Evolutionary conservation across 441 rosid genomes (phyloP).

Genomic region (Melianthus villosus): DNA sequence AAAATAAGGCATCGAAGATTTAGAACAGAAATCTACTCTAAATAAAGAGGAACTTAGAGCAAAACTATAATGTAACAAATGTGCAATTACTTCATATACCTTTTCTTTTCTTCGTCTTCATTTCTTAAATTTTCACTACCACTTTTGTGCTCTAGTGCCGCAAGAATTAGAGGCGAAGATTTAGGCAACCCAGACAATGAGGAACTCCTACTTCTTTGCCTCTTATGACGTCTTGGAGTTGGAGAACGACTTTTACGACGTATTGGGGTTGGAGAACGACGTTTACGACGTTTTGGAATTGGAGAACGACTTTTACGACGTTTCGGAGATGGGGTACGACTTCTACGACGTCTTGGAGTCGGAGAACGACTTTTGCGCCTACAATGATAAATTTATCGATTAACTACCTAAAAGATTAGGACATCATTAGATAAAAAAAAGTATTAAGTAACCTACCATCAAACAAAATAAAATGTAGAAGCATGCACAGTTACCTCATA

Average conservation of each 20-base stretch:
- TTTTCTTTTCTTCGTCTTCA: conserved; percentile 78
- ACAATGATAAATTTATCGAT: conserved; percentile 26
- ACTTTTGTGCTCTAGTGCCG: conserved; percentile 44
- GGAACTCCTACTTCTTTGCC: conserved; percentile 67
- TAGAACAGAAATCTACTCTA: too few relatives aligned
- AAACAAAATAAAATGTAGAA: conserved; percentile 26
- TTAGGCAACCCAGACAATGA: conserved; percentile 46
- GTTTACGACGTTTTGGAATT: conserved; percentile 33
- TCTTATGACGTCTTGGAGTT: conserved; percentile 53
- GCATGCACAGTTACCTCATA: conserved; percentile 80
- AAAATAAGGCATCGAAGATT: too few relatives aligned
- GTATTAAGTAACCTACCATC: conserved; percentile 27
- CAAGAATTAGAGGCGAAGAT: conserved; percentile 55
- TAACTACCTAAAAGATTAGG: conserved; percentile 12
- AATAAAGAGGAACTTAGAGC: too few relatives aligned
- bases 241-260: conserved; percentile 55
- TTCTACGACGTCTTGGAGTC: too few relatives aligned
- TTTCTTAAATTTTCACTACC: conserved; percentile 49
- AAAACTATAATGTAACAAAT: too few relatives aligned
- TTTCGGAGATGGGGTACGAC: conserved; percentile 63
- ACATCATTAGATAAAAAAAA: conserved; percentile 14
- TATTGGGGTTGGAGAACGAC: conserved; percentile 21
- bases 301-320: conserved; percentile 58
- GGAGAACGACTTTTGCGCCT: conserved; percentile 84
- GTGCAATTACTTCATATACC: too few relatives aligned